Evolutionary conservation across 805 yeast species (phyloP).

Genomic region (Dipodascus albidus): DNA sequence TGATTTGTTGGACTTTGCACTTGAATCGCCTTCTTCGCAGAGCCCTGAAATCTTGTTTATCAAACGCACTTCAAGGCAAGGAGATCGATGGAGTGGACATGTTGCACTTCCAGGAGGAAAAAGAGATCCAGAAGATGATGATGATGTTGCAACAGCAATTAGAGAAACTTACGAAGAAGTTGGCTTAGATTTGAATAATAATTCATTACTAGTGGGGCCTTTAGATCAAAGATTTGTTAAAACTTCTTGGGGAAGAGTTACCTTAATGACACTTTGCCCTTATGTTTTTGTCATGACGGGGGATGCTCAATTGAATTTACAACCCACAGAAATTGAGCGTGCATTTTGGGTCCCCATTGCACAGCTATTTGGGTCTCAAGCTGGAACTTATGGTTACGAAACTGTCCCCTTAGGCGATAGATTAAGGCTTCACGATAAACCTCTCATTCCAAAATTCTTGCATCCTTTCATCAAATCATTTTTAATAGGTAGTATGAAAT

Average conservation of each 20-base stretch:
- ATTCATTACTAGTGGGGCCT: slow-evolving; percentile 23
- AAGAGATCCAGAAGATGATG: slow-evolving; percentile 25
- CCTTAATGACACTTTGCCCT: slow-evolving; percentile 26
- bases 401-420: slow-evolving; percentile 18
- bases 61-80: slow-evolving; percentile 24
- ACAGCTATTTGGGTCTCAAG: slow-evolving; percentile 12
- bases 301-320: slow-evolving; percentile 16
- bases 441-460: slow-evolving; percentile 7
- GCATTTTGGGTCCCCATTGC: slow-evolving; percentile 28
- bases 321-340: slow-evolving; percentile 26
- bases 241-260: slow-evolving; percentile 23
- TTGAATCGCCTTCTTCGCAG: neutral
- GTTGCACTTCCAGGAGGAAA: slow-evolving; percentile 32
- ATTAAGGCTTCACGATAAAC: slow-evolving; percentile 7
- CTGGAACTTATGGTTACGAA: slow-evolving; percentile 10
- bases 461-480: slow-evolving; percentile 8
- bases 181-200: slow-evolving; percentile 24
- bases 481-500: slow-evolving; percentile 21
- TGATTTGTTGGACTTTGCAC: slow-evolving; percentile 1
- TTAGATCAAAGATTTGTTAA: slow-evolving; percentile 26
- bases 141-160: slow-evolving; percentile 25
- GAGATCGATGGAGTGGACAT: slow-evolving; percentile 32
- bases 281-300: slow-evolving; percentile 23
- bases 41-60: slow-evolving; percentile 27
- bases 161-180: slow-evolving; percentile 30